Base-by-base conservation (phyloP, 176 grass and related monocot genomes). In the Rhynchospora pubera region DNA sequence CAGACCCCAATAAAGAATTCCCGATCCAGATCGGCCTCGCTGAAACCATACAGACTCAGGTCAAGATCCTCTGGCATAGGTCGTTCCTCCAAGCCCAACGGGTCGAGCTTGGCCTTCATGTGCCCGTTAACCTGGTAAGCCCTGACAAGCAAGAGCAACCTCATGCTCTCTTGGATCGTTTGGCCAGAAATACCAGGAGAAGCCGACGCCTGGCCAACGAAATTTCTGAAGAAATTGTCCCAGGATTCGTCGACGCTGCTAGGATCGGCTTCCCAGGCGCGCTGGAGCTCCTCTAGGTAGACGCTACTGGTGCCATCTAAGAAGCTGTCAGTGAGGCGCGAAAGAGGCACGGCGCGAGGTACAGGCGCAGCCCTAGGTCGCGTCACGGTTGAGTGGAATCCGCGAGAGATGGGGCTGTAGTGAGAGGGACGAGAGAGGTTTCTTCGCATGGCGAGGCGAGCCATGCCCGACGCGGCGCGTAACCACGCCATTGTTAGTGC, bases 1-100 rank as follows among this genome's bases (percentile, higher is more conserved):
- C 95, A 94, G 14, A 98, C 92, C 0, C 92, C 92, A 10, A 98
- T 92, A 83, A 94, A 98, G 90, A 98, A 98, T 62, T 98, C 95
- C 72, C 92, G 71, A 75, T 98, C 92, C 6, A 98, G 87, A 59
- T 98, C 95, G 6, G 89, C 92, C 18, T 93, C 83, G 1, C 92
- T 88, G 83, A 98, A 98, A 65, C 90, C 95, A 51, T 98, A 91
- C 10, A 91, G 21, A 16, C 71, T 8, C 11, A 93, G 86, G 68
- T 85, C 79, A 9, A 97, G 85, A 82, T 93, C 92, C 0, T 98
- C 92, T 0, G 92, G 87, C 0, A 93, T 57, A 47, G 79, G 62
- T 3, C 90, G 85, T 77, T 91, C 32, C 34, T 98, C 92, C 48
- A 98, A 84, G 15, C 84, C 55, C 32, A 94, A 82, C 12, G 95